Evolutionary conservation across 129 eudicot genomes (phyloP).

Genomic region (Helianthus annuus): DNA sequence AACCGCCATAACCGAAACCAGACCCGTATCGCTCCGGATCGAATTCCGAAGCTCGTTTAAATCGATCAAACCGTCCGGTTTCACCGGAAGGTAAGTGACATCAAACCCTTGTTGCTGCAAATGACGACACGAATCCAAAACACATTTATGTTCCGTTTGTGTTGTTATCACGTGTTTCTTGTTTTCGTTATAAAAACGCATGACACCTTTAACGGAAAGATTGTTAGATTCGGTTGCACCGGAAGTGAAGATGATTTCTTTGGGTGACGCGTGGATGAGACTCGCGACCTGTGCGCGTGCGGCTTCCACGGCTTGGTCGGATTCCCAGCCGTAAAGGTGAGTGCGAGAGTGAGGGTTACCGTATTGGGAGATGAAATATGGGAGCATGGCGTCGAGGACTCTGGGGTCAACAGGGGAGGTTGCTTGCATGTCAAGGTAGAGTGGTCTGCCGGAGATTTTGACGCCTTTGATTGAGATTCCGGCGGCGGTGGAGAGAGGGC

Average conservation of each 20-base stretch:
- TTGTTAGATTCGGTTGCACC: constrained; percentile 98
- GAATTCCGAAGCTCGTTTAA: constrained; percentile 49
- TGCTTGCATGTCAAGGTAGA: constrained; percentile 97
- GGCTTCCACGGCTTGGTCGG: constrained; percentile 89
- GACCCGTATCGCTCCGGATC: constrained; percentile 77
- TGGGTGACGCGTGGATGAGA: constrained; percentile 80
- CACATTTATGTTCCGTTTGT: constrained; percentile 97
- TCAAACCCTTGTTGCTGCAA: constrained; percentile 90
- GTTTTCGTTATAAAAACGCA: constrained; percentile 81
- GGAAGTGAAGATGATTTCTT: constrained; percentile 86
- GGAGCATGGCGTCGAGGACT: constrained; percentile 95
- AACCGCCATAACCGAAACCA: constrained; percentile 88
- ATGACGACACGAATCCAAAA: constrained; percentile 86
- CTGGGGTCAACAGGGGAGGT: constrained; percentile 97
- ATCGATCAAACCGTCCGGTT: constrained; percentile 71
- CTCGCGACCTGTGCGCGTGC: constrained; percentile 72
- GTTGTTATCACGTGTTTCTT: constrained; percentile 88
- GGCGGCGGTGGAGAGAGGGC: neutral
- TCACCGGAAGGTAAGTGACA: constrained; percentile 81
- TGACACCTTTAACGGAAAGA: constrained; percentile 79
- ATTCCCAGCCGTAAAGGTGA: constrained; percentile 97
- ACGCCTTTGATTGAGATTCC: constrained; percentile 90
- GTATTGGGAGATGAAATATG: constrained; percentile 60
- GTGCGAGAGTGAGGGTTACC: constrained; percentile 99
- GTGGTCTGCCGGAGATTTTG: constrained; percentile 81